A percentile compares a stretch with the other conserved stretches of the same genome.
Conservation (phyloP, 2,329 filamentous ascomycete species). For the Cadophora sp. region DNA sequence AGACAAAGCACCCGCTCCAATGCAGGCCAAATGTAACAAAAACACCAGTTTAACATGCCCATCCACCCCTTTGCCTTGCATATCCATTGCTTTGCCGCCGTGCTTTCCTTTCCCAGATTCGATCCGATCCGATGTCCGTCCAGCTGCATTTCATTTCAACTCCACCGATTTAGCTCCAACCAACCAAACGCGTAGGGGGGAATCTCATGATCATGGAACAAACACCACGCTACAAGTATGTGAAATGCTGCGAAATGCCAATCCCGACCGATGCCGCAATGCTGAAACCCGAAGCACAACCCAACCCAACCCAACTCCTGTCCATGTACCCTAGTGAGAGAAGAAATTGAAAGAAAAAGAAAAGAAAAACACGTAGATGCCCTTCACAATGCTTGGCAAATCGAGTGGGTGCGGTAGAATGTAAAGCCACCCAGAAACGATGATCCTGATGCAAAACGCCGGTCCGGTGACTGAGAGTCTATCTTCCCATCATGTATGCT, state of each 20-base stretch:
- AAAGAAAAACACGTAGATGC: slow-evolving; percentile 31
- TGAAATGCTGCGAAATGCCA: slow-evolving; percentile 43
- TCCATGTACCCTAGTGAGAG: slow-evolving; percentile 35
- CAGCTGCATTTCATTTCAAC: slow-evolving; percentile 35
- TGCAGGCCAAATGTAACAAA: slow-evolving; percentile 22
- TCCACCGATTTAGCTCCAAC: slow-evolving; percentile 39
- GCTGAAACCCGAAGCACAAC: slow-evolving; percentile 22
- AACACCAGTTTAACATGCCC: slow-evolving; percentile 41
- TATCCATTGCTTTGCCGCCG: not conserved
- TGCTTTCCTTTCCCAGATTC: not conserved
- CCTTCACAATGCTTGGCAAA: slow-evolving; percentile 25
- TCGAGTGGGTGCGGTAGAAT: slow-evolving; percentile 33
- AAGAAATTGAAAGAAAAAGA: slow-evolving; percentile 30
- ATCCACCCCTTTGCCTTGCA: slow-evolving; percentile 23
- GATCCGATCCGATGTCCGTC: slow-evolving; percentile 10
- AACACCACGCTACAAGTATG: slow-evolving; percentile 44
- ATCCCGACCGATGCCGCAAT: slow-evolving; percentile 40
- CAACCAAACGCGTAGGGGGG: slow-evolving; percentile 42
- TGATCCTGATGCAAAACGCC: slow-evolving; percentile 33
- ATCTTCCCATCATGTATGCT: slow-evolving; percentile 48
- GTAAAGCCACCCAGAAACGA: slow-evolving; percentile 27
- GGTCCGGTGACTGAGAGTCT: slow-evolving; percentile 34
- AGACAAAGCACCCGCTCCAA: not conserved
- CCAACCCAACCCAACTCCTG: slow-evolving; percentile 34
- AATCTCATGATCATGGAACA: slow-evolving; percentile 44